Base-by-base conservation (phyloP, 192 early-diverging fungal species). In the Irineochytrium annulatum region DNA sequence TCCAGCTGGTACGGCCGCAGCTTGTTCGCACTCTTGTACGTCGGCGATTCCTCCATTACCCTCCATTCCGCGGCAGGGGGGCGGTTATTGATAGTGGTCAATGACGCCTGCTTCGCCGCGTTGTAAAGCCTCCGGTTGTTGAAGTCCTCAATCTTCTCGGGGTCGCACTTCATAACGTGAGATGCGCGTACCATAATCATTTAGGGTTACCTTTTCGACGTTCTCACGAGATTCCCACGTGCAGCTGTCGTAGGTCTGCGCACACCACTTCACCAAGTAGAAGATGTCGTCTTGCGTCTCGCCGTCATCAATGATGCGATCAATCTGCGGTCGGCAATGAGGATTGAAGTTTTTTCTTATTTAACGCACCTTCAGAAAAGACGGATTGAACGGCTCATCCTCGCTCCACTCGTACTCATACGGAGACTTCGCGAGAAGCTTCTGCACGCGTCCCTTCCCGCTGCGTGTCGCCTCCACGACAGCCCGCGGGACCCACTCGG, bases 291-390 rank as follows among this genome's bases (percentile, higher is more conserved):
- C 77, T 0, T 74, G 70, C 19, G 82, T 60, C 46, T 91, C 89
- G 29, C 89, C 91, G 65, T 91, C 91, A 65, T 92, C 91, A 59
- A 92, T 82, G 24, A 92, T 72, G 17, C 91, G 83, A 57, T 92
- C 91, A 52, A 89, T 74, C 85, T 88, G 41, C 43, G 5, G 27
- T 6, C 43, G 13, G 34, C 19, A 2, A 37, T 30, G 28, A 44
- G 2, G 27, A 27, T 34, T 34, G 3, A 3, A 13, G 24, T 29
- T 51, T 37, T 48, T 13, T 34, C 13, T 17, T 11, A 31, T 5
- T 27, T 14, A 5, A 22, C 56, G 11, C 62, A 86, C 84, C 73
- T 85, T 80, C 17, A 80, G 52, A 59, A 83, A 89, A 14, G 77
- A 66, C 2, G 81, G 82, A 53, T 86, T 90, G 65, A 87, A 81